Conservation (phyloP, 1,284 basidiomycete species). For the Marasmius sp. region DNA sequence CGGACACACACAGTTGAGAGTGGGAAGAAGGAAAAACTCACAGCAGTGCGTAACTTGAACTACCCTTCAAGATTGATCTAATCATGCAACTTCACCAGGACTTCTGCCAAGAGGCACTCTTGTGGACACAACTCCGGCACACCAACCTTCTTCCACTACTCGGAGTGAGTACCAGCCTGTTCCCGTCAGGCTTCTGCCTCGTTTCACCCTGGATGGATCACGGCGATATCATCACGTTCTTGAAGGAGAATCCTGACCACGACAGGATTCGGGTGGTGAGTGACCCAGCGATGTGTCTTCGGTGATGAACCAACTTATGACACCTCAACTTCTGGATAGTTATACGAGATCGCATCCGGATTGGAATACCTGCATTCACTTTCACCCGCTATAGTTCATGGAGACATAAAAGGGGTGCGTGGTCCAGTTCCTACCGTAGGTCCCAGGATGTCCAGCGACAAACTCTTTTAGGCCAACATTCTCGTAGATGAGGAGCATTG, state of each 20-base stretch:
- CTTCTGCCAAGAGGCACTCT: slow-evolving; percentile 8
- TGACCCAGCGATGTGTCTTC: no score
- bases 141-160: slow-evolving; percentile 7
- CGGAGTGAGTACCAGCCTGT: slow-evolving; percentile 5
- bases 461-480: not conserved
- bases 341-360: slow-evolving; percentile 5
- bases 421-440: not conserved
- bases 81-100: not conserved
- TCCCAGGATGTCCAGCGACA: not conserved
- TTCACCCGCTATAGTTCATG: slow-evolving; percentile 5
- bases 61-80: not conserved
- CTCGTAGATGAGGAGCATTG: not conserved
- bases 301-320: not conserved
- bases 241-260: slow-evolving; percentile 5
- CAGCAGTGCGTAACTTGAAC: slow-evolving; percentile 2
- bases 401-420: slow-evolving; percentile 12
- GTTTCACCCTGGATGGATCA: slow-evolving; percentile 12
- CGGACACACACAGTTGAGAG: slow-evolving; percentile 6
- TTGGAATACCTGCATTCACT: slow-evolving; percentile 8
- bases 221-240: slow-evolving; percentile 7
- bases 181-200: slow-evolving; percentile 1
- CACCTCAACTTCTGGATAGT: not conserved
- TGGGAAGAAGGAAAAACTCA: not conserved
- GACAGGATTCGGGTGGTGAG: not conserved
- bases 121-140: slow-evolving; percentile 13